phyloP scores from a whole-genome alignment of 176 grass and related monocot genomes.

The Lolium perenne region DNA sequence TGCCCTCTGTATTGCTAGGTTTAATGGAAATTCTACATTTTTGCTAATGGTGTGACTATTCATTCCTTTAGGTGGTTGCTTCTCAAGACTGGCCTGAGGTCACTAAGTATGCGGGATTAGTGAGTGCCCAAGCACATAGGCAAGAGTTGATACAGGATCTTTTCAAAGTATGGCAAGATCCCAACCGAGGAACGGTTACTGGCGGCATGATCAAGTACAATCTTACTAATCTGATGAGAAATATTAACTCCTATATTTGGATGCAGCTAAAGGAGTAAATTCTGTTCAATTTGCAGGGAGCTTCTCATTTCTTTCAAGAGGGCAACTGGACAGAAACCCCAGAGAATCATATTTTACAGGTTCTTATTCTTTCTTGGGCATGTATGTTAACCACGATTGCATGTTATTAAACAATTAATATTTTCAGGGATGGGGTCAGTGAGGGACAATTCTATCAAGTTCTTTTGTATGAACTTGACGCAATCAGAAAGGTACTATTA shows the following conservation, averaged over 20 bases:
- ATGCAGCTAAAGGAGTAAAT: slow-evolving; percentile 11
- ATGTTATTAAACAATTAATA: slow-evolving; percentile 8
- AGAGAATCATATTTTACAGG: slow-evolving; percentile 99
- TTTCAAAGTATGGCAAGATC: slow-evolving; percentile 94
- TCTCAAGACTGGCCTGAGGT: slow-evolving; percentile 96
- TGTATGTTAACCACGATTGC: not conserved
- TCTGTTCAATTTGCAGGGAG: slow-evolving; percentile 61
- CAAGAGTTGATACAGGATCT: slow-evolving; percentile 95
- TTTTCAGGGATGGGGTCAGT: slow-evolving; percentile 88
- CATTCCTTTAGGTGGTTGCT: slow-evolving; percentile 74
- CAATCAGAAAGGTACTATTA: slow-evolving; percentile 86
- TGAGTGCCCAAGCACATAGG: slow-evolving; percentile 86
- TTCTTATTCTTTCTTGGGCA: slow-evolving; percentile 33
- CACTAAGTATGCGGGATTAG: slow-evolving; percentile 89
- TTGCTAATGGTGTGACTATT: not conserved
- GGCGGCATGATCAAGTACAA: slow-evolving; percentile 95
- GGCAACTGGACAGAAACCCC: slow-evolving; percentile 93
- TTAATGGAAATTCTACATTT: not conserved
- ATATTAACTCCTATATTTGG: slow-evolving; percentile 20
- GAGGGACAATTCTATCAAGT: slow-evolving; percentile 99
- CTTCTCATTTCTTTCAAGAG: slow-evolving; percentile 91
- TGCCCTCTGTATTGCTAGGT: not conserved
- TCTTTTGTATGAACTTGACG: slow-evolving; percentile 89
- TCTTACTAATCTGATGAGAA: not conserved
- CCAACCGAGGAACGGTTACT: slow-evolving; percentile 73